Evolutionary conservation across 129 eudicot genomes (phyloP), one percentile per base, ranked within the genome.

Genomic region (Lonicera japonica): DNA sequence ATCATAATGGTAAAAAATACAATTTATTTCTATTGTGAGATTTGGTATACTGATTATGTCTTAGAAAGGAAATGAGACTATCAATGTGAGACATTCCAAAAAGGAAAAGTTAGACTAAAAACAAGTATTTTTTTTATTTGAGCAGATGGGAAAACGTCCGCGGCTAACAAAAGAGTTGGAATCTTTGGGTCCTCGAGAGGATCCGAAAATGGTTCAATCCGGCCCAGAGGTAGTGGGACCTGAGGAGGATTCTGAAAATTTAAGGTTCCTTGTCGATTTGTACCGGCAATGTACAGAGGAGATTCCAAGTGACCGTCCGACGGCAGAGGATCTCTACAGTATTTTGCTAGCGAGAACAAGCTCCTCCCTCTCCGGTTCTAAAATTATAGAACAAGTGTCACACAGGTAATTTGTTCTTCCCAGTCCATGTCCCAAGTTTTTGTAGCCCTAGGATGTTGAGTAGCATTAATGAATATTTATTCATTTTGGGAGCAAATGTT

Each of bases 81-180:
- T 29, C 36, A 29, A 29, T 6, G 2, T 29, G 36, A 29, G 36
- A 29, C 36, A 29, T 29, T 6, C 36, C 36, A 29, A 29, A 29
- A 29, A 29, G 6, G 36, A 29, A 29, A 29, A 29, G 6, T 2
- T 6, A 29, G 6, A 29, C 2, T 2, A 29, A 29, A 29, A 29
- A 29, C 2, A 29, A 29, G 36, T 1, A 29, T 52, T 25, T 13
- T n/a, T n/a, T 56, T 60, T 54, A 51, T 68, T 54, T 60, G 11
- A 52, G 65, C 97, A 86, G 97, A 75, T 64, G 70, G 95, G 97
- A 0, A 79, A 82, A 70, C 78, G 97, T n/a, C 96, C 97, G 1
- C 65, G 20, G 25, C 65, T 91, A 60, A 83, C 85, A 3, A 94
- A 84, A 8, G 87, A 84, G 55, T 82, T 83, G 18, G 90, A 86